Evolutionary conservation across 345 rosid species (phyloP).

Genomic region (Gossypioides kirkii): DNA sequence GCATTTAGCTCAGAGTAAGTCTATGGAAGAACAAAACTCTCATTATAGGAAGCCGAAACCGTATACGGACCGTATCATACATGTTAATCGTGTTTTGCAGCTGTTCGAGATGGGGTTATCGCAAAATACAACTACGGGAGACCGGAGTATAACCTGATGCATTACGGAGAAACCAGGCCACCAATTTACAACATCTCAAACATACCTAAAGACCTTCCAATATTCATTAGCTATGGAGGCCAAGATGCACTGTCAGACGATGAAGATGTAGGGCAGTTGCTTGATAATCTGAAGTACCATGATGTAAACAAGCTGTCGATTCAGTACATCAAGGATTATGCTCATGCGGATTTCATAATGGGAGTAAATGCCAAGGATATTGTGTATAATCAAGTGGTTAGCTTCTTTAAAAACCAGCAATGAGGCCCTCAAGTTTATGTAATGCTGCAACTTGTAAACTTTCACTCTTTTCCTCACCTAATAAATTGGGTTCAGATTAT

Average conservation of each 20-base stretch:
- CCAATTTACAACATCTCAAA: slow-evolving; percentile 76
- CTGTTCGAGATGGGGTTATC: slow-evolving; percentile 50
- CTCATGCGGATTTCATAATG: slow-evolving; percentile 90
- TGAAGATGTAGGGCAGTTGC: slow-evolving; percentile 51
- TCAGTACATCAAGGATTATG: slow-evolving; percentile 61
- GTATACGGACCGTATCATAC: not conserved
- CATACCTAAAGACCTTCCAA: slow-evolving; percentile 57
- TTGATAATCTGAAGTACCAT: slow-evolving; percentile 62
- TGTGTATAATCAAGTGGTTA: slow-evolving; percentile 52
- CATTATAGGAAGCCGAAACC: not conserved
- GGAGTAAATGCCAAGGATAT: slow-evolving; percentile 72
- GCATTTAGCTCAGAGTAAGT: slow-evolving; percentile 83
- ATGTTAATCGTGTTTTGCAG: slow-evolving; percentile 33
- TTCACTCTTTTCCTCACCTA: not conserved
- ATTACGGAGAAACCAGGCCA: slow-evolving; percentile 53
- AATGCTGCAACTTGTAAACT: not conserved
- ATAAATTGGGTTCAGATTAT: not conserved
- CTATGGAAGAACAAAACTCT: not conserved
- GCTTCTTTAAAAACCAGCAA: slow-evolving; percentile 51
- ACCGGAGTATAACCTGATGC: slow-evolving; percentile 39
- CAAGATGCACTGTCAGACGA: slow-evolving; percentile 61
- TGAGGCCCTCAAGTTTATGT: slow-evolving; percentile 9
- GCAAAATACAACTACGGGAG: slow-evolving; percentile 74
- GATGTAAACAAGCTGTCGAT: slow-evolving; percentile 51
- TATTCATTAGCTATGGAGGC: slow-evolving; percentile 84